A percentile compares a stretch with the other conserved stretches of the same genome.
Conservation (phyloP, 805 yeast species). For the Candida sithepensis region DNA sequence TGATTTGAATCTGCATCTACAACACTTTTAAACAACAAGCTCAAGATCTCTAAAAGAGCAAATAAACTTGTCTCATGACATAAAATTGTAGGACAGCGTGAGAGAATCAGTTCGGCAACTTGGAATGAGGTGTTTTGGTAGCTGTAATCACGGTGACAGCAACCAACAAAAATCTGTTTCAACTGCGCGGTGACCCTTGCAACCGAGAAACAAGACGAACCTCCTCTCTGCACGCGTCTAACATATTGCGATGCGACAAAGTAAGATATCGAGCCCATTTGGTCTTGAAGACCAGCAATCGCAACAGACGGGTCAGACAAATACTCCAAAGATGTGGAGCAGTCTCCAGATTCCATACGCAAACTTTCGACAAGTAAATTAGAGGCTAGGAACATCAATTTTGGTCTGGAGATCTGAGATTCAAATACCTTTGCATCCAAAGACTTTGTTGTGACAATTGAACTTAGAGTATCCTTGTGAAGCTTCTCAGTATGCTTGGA, state of each 20-base stretch:
- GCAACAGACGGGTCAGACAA: constrained; percentile 82
- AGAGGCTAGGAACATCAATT: constrained; percentile 84
- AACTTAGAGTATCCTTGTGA: constrained; percentile 59
- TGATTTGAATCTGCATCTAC: constrained; percentile 80
- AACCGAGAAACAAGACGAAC: constrained; percentile 52
- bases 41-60: constrained; percentile 76
- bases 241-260: constrained; percentile 57
- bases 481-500: constrained; percentile 75
- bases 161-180: constrained; percentile 58
- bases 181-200: constrained; percentile 64
- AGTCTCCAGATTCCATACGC: constrained; percentile 76
- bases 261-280: constrained; percentile 61
- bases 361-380: constrained; percentile 73
- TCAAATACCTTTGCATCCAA: constrained; percentile 40
- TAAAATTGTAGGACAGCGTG: constrained; percentile 68
- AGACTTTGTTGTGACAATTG: constrained; percentile 47
- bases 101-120: constrained; percentile 67
- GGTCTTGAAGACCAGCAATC: constrained; percentile 63
- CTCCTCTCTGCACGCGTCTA: constrained; percentile 47
- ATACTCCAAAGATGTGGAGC: constrained; percentile 73
- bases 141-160: constrained; percentile 74
- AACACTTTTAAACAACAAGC: constrained; percentile 73
- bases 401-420: constrained; percentile 60
- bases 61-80: constrained; percentile 73
- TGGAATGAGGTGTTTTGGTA: constrained; percentile 78